Conservation (phyloP, 768 basidiomycete genomes). For the Auricularia sp. region DNA sequence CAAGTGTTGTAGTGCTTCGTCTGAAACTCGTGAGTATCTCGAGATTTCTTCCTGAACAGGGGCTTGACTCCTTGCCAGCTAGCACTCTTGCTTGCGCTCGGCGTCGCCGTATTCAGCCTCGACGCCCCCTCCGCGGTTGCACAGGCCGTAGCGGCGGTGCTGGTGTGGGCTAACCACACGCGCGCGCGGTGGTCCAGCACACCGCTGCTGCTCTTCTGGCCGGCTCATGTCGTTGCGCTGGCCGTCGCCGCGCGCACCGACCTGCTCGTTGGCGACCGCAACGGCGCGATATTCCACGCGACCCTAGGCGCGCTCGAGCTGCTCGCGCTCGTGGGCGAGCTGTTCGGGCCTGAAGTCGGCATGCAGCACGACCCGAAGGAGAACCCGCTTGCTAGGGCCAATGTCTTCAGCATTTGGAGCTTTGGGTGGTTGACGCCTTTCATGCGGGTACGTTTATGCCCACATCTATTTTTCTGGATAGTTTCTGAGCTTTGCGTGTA, state of each 20-base stretch:
- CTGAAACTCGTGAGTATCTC: slow-evolving; percentile 53
- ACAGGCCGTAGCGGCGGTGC: slow-evolving; percentile 34
- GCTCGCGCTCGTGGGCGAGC: slow-evolving; percentile 54
- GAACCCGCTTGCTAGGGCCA: slow-evolving; percentile 65
- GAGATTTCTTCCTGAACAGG: not conserved
- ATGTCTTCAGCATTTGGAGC: slow-evolving; percentile 70
- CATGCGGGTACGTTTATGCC: slow-evolving; percentile 29
- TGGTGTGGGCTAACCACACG: slow-evolving; percentile 62
- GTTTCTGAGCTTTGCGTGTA: not conserved
- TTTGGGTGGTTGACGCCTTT: slow-evolving; percentile 83
- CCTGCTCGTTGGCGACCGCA: slow-evolving; percentile 21
- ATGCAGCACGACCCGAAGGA: slow-evolving; percentile 26
- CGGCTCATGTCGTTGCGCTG: slow-evolving; percentile 42
- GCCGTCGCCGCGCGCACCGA: slow-evolving; percentile 53
- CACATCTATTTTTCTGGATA: not conserved
- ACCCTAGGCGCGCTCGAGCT: slow-evolving; percentile 29
- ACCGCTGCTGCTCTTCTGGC: slow-evolving; percentile 74
- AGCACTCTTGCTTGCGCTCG: slow-evolving; percentile 25
- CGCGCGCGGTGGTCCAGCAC: slow-evolving; percentile 62
- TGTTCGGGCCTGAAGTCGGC: slow-evolving; percentile 49
- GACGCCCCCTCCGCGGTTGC: slow-evolving; percentile 24
- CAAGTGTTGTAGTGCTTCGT: slow-evolving; percentile 41
- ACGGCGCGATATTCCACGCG: slow-evolving; percentile 33
- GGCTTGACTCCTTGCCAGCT: not conserved
- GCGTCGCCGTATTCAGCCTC: slow-evolving; percentile 37